Percentiles rank a stretch among this genome's conserved stretches.
These are phyloP conservation scores for Penicillium longicatenatum DNA, from an alignment of 495 filamentous ascomycete genomes.

Conservation along the genomic window DNA sequence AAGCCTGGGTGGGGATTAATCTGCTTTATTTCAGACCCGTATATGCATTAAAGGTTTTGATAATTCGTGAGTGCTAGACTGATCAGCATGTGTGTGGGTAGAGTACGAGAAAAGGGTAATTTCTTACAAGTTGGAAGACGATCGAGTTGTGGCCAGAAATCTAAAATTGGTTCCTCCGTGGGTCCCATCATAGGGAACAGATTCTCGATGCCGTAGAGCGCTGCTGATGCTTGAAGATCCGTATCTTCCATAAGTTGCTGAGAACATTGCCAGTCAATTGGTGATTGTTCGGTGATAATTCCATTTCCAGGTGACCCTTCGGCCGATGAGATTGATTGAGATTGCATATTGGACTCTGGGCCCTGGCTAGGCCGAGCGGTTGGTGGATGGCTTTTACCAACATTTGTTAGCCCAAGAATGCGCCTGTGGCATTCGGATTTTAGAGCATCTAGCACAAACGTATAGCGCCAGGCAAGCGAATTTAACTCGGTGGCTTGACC, in stretches of 20 bases:
- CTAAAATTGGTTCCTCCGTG: constrained; percentile 24
- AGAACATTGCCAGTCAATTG: constrained; percentile 3
- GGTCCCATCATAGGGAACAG: constrained; percentile 24
- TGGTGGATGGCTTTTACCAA: no score
- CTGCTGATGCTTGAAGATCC: neutral
- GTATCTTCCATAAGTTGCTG: neutral
- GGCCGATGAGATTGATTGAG: neutral
- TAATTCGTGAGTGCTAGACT: no score
- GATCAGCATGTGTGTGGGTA: no score
- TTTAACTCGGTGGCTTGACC: constrained; percentile 30
- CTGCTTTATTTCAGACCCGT: no score
- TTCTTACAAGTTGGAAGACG: constrained; percentile 27
- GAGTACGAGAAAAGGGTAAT: no score
- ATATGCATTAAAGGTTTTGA: no score
- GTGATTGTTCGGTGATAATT: neutral
- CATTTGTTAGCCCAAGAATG: neutral
- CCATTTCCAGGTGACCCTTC: neutral
- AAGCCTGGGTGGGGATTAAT: no score
- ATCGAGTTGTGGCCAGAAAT: constrained; percentile 36
- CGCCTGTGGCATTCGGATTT: constrained; percentile 19
- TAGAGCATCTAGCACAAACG: constrained; percentile 27
- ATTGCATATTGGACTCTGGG: neutral
- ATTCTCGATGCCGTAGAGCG: constrained; percentile 21
- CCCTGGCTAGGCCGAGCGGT: neutral
- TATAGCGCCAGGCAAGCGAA: constrained; percentile 32